These are phyloP conservation scores for Venustampulla echinocandica DNA, from an alignment of 495 filamentous ascomycete genomes.

Conservation along the genomic window DNA sequence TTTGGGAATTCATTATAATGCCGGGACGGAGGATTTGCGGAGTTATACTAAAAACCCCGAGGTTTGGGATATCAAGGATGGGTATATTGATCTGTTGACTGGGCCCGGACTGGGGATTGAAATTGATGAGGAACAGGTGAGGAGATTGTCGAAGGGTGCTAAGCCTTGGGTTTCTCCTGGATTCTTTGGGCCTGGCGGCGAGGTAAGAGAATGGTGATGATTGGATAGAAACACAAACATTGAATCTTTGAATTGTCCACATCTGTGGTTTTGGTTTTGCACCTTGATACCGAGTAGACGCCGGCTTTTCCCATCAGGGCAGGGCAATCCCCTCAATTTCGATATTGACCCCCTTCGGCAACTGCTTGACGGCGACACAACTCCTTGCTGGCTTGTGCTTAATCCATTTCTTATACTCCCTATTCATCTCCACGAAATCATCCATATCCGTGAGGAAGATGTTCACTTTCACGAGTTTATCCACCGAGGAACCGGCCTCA, in stretches of 20 bases:
- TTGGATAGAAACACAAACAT: too few species aligned
- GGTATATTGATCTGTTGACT: constrained; percentile 53
- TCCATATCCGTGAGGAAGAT: constrained; percentile 82
- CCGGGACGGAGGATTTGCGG: constrained; percentile 53
- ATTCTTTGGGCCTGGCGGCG: constrained; percentile 63
- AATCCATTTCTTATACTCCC: constrained; percentile 81
- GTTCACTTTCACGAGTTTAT: constrained; percentile 71
- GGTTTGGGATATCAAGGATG: constrained; percentile 56
- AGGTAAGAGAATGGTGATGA: constrained; percentile 69
- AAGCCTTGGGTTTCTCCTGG: constrained; percentile 40
- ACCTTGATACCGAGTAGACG: too few species aligned
- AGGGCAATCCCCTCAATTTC: constrained; percentile 90
- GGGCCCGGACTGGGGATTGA: constrained; percentile 68
- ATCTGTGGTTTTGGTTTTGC: too few species aligned
- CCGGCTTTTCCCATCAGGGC: too few species aligned
- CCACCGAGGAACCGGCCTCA: constrained; percentile 66
- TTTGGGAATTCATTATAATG: constrained; percentile 72
- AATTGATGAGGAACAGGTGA: constrained; percentile 59
- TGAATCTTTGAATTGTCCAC: too few species aligned
- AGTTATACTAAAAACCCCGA: constrained; percentile 57
- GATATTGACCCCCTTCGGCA: constrained; percentile 82
- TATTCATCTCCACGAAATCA: constrained; percentile 81
- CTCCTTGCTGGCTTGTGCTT: constrained; percentile 81
- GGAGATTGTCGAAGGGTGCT: constrained; percentile 24
- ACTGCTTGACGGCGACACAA: constrained; percentile 82